Base-by-base conservation (phyloP, 225 moss, liverwort and hornwort genomes). In the Sphagnum contortum region DNA sequence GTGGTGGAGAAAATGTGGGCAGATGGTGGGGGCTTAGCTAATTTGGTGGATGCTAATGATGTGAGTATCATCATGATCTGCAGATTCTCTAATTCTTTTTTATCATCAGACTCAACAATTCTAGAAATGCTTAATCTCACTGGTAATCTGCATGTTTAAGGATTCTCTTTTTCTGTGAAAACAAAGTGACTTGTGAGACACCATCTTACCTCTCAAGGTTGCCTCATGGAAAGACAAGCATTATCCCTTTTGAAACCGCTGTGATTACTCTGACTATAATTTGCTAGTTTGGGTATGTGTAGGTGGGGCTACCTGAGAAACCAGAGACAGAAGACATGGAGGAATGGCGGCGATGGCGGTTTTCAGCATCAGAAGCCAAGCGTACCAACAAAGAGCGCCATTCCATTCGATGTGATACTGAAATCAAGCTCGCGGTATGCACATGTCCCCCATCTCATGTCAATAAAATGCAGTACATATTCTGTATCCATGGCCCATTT, bases 361-460 rank as follows among this genome's bases (percentile, higher is more conserved):
- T 64, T 57, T 81, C 76, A 51, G 61, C 64, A 6, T 69, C 71
- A 45, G 77, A 67, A 69, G 76, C 81, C 9, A 94, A 85, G 71
- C 88, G 91, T 48, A 76, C 63, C 11, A 94, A 94, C 66, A 67
- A 50, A 66, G 94, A 94, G 78, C 80, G 87, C 55, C 81, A 94
- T 79, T 87, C 88, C 59, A 60, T 89, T 55, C 89, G 94, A 56
- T 94, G 91, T 73, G 91, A 94, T 61, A 89, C 83, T 45, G 85
- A 94, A 59, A 72, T 94, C 12, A 91, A 94, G 66, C 84, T 94
- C 51, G 77, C 69, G 71, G 94, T 94, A 81, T 63, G 14, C 11
- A 5, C 5, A 9, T 12, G 29, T 48, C 46, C 61, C 46, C 6
- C 11, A 44, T 61, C 11, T 12, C 8, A 8, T 44, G 14, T 58